Conservation (phyloP, 2,329 filamentous ascomycete species). For the Cadophora luteo-olivacea region DNA sequence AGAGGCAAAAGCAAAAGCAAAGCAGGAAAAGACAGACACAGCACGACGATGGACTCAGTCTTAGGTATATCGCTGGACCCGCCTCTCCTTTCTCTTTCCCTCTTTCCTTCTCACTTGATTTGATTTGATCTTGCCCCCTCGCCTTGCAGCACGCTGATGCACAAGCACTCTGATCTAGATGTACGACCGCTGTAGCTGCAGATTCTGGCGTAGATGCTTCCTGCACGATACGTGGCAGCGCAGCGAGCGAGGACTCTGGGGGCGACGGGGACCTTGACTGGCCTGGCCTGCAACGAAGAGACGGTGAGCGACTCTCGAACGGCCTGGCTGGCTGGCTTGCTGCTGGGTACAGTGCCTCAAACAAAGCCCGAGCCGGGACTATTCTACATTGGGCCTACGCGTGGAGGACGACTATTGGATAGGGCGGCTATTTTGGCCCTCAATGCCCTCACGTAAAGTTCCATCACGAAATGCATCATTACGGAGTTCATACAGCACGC, state of each 20-base stretch:
- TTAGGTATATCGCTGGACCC: conserved; percentile 26
- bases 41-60: conserved; percentile 29
- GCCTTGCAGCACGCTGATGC: conserved; percentile 35
- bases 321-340: conserved; percentile 24
- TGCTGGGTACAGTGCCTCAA: conserved; percentile 20
- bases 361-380: not conserved
- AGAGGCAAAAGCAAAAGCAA: conserved; percentile 20
- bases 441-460: conserved; percentile 2
- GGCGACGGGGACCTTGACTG: not conserved
- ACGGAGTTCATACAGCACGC: not conserved
- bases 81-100: conserved; percentile 15
- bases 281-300: conserved; percentile 11
- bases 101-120: conserved; percentile 22
- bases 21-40: conserved; percentile 23
- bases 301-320: conserved; percentile 16
- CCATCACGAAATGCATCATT: not conserved
- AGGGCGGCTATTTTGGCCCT: conserved; percentile 1
- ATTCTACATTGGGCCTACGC: conserved; percentile 10
- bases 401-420: conserved; percentile 8
- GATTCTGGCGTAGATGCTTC: conserved; percentile 37
- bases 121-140: conserved; percentile 31
- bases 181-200: conserved; percentile 41
- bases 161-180: conserved; percentile 38
- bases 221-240: conserved; percentile 43
- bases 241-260: conserved; percentile 16